Base-by-base conservation (phyloP, 106 monocot species). In the Dendrobium huoshanense region DNA sequence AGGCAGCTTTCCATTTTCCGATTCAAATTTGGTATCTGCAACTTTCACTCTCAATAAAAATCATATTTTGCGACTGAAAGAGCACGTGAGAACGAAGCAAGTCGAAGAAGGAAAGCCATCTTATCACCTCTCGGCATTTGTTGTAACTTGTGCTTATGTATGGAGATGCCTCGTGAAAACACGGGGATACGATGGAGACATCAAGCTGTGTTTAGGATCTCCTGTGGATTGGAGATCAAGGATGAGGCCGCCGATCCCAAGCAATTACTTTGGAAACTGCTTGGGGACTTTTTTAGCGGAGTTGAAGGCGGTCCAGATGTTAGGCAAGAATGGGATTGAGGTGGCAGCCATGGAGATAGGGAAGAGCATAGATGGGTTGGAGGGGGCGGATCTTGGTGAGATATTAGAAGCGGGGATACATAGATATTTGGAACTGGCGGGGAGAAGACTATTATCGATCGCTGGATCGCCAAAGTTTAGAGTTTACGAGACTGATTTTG, bases 181-280 rank as follows among this genome's bases (percentile, higher is more conserved):
- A 22, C 51, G 20, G 18, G 67, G 54, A 18, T 48, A 55, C 16
- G 49, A 18, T 19, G 15, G 13, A 13, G 68, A 2, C 15, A 13
- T 29, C 41, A 24, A 10, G 9, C 45, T 31, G 4, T 4, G 19
- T 17, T 6, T 80, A 5, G 20, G 2, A 2, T 80, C 79, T 56
- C 20, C 78, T 2, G 77, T 72, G 9, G 78, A 88, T 48, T 77
- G 43, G 78, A 75, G 85, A 40, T 24, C 5, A 15, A 65, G 83
- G 75, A 43, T 88, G 82, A 3, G 45, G 6, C 88, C 88, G 25
- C 83, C 77, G 20, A 1, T 88, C 10, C 83, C 85, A 0, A 51
- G 22, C 6, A 55, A 18, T 25, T 88, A 88, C 80, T 80, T 88
- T 17, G 88, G 88, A 9, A 88, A 85, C 67, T 88, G 82, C 37